phyloP scores from a whole-genome alignment of 306 rosid genomes.

The Inga leiocalycina region DNA sequence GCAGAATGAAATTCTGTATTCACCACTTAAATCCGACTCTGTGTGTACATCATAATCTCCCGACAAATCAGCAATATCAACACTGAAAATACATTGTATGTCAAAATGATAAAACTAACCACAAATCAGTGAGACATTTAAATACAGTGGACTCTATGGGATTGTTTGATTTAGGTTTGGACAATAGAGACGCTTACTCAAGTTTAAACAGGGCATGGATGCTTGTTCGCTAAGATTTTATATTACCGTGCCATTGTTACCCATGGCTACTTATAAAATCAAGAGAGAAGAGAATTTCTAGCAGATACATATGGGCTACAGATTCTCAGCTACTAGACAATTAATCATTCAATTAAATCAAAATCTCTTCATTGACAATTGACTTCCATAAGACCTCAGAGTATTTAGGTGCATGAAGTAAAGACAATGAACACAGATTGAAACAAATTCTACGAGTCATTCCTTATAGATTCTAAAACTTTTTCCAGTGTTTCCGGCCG shows the following conservation, averaged over 20 bases:
- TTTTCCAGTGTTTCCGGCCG: no score
- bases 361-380: no score
- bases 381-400: neutral
- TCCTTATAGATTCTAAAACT: no score
- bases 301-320: neutral
- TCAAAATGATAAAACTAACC: neutral
- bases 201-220: neutral
- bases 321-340: neutral
- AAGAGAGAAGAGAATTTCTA: neutral
- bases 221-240: neutral
- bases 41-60: neutral
- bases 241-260: no score
- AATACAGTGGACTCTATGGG: neutral
- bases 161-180: neutral
- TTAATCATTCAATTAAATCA: neutral
- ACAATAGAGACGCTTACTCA: neutral
- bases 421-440: neutral
- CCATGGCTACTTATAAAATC: no score
- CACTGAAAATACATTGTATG: neutral
- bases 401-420: neutral
- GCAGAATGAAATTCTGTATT: neutral
- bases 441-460: neutral
- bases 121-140: neutral
- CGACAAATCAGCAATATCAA: neutral
- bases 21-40: neutral